phyloP scores from a whole-genome alignment of 2,329 filamentous ascomycete species.

The Alternaria panax region DNA sequence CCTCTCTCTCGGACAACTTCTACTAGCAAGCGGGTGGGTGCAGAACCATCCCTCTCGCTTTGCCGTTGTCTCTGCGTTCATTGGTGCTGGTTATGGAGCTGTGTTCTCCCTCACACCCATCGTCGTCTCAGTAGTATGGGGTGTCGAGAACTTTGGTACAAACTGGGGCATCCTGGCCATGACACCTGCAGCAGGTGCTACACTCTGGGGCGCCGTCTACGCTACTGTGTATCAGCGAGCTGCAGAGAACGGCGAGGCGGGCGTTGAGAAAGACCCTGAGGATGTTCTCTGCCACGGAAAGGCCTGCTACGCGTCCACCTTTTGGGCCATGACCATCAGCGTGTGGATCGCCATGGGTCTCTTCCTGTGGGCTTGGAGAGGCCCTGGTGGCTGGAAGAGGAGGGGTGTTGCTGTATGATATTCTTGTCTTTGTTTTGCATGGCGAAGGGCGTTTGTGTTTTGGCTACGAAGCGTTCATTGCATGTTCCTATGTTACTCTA shows the following conservation, averaged over 20 bases:
- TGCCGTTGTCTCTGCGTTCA: slow-evolving; percentile 81
- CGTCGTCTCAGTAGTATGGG: slow-evolving; percentile 96
- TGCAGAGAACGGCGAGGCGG: slow-evolving; percentile 54
- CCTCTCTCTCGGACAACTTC: slow-evolving; percentile 77
- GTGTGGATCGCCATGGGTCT: slow-evolving; percentile 78
- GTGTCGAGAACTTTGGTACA: slow-evolving; percentile 96
- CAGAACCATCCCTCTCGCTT: slow-evolving; percentile 81
- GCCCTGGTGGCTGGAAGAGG: slow-evolving; percentile 75
- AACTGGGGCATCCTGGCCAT: slow-evolving; percentile 97
- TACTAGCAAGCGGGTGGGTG: slow-evolving; percentile 77
- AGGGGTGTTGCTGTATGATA: slow-evolving; percentile 73
- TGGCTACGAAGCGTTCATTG: slow-evolving; percentile 5
- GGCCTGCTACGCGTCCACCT: slow-evolving; percentile 79
- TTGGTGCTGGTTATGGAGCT: slow-evolving; percentile 92
- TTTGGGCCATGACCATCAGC: slow-evolving; percentile 84
- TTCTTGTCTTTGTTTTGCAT: slow-evolving; percentile 5
- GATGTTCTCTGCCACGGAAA: slow-evolving; percentile 78
- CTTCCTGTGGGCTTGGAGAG: slow-evolving; percentile 83
- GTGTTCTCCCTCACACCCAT: slow-evolving; percentile 90
- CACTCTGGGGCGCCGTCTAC: slow-evolving; percentile 91
- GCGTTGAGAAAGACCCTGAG: slow-evolving; percentile 43
- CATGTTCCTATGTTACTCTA: not conserved
- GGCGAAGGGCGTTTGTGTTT: slow-evolving; percentile 9
- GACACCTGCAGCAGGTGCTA: slow-evolving; percentile 85
- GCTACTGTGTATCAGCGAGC: slow-evolving; percentile 78